Evolutionary conservation across 2,329 filamentous ascomycete genomes (phyloP).

Genomic region (Fusarium pilosicola): DNA sequence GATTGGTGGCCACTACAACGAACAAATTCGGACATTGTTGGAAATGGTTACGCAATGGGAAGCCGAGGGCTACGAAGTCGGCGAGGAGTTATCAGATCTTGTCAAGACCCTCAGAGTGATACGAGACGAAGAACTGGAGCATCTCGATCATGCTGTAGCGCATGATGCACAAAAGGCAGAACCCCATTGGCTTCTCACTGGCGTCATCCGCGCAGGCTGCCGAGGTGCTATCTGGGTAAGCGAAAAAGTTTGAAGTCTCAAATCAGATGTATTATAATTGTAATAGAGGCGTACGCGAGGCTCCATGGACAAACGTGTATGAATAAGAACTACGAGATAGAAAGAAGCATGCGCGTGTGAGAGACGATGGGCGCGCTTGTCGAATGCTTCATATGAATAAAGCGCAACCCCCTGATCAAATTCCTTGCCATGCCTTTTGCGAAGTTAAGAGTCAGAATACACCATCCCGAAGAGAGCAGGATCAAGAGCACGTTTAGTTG

Average conservation of each 20-base stretch:
- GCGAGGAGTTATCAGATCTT: constrained; percentile 79
- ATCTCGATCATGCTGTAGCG: constrained; percentile 93
- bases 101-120: constrained; percentile 81
- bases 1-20: constrained; percentile 95
- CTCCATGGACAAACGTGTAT: constrained; percentile 31
- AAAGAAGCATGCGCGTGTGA: constrained; percentile 20
- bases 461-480: not conserved
- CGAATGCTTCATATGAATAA: constrained; percentile 27
- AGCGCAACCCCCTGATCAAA: constrained; percentile 29
- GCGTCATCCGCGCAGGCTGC: constrained; percentile 89
- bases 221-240: constrained; percentile 92
- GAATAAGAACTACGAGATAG: constrained; percentile 16
- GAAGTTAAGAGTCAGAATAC: constrained; percentile 14
- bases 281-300: constrained; percentile 30
- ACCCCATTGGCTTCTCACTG: constrained; percentile 89
- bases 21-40: constrained; percentile 83
- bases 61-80: constrained; percentile 79
- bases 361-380: constrained; percentile 17
- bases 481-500: constrained; percentile 45
- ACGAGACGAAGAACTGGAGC: constrained; percentile 95
- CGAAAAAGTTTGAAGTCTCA: constrained; percentile 68
- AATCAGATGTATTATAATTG: constrained; percentile 43
- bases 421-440: constrained; percentile 41
- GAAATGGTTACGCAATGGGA: constrained; percentile 84
- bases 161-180: constrained; percentile 91